phyloP scores from a whole-genome alignment of 2,329 filamentous ascomycete species.

The Dactylellina parvicollis region DNA sequence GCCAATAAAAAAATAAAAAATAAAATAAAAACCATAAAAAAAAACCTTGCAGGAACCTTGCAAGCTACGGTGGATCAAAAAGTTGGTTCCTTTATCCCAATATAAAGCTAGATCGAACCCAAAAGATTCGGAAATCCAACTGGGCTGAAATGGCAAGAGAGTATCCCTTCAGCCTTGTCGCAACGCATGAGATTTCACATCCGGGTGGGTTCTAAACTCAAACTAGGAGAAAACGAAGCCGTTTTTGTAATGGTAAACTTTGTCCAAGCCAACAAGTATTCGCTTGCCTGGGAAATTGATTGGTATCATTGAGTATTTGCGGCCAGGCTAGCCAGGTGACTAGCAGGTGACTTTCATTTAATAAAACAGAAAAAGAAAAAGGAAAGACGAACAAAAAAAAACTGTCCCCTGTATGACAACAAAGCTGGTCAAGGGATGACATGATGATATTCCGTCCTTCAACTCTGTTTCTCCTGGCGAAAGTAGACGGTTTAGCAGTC shows the following conservation, averaged over 20 bases:
- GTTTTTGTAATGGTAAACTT: conserved; percentile 37
- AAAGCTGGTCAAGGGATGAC: conserved; percentile 20
- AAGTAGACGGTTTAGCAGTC: conserved; percentile 39
- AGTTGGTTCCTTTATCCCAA: conserved; percentile 46
- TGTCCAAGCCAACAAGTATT: conserved; percentile 37
- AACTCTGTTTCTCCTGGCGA: neutral
- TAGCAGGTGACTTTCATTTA: conserved; percentile 51
- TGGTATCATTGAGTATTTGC: conserved; percentile 34
- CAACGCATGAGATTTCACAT: conserved; percentile 33
- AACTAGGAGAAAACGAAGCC: conserved; percentile 26
- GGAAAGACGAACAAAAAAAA: conserved; percentile 9
- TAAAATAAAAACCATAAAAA: no score
- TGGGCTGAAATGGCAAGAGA: conserved; percentile 24
- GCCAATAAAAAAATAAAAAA: no score
- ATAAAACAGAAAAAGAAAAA: conserved; percentile 28
- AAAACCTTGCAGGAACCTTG: no score
- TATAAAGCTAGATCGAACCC: conserved; percentile 37
- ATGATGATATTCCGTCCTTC: conserved; percentile 17
- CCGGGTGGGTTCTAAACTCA: conserved; percentile 20
- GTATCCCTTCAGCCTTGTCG: conserved; percentile 35
- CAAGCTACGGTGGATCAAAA: conserved; percentile 25
- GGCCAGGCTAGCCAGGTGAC: conserved; percentile 34
- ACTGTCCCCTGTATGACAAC: conserved; percentile 43
- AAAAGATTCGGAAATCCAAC: conserved; percentile 15
- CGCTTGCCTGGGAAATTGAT: conserved; percentile 46